Conservation (phyloP, 257 asterid genomes). For the Paraleonurus japonicus region DNA sequence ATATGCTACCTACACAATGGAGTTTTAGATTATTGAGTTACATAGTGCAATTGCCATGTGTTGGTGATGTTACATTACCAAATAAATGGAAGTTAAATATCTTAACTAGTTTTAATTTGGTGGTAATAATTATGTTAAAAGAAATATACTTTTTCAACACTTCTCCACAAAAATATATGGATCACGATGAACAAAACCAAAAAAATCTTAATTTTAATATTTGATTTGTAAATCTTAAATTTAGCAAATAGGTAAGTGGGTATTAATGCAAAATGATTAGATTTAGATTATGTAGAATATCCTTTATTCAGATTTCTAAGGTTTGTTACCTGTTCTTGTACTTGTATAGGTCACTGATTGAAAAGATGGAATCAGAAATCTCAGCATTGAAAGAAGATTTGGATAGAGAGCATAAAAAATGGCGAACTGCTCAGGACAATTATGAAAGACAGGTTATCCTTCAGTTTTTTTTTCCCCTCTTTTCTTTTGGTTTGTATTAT, state of each 20-base stretch:
- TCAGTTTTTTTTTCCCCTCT: neutral
- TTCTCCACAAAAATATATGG: conserved; percentile 3
- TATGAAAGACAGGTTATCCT: conserved; percentile 85
- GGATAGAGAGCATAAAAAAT: conserved; percentile 72
- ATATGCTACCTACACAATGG: neutral
- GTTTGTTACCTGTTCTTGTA: conserved; percentile 21
- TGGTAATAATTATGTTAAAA: neutral
- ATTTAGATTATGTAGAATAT: neutral
- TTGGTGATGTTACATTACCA: neutral
- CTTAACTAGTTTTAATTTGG: neutral
- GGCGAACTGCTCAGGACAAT: conserved; percentile 79
- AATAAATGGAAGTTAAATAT: neutral
- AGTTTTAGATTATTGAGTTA: neutral
- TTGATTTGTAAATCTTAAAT: neutral
- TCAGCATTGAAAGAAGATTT: conserved; percentile 71
- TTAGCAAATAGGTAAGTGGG: neutral
- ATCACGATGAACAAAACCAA: neutral
- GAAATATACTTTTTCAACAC: neutral
- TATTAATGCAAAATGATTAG: neutral
- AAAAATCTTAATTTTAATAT: neutral
- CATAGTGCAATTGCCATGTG: neutral
- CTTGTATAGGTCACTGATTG: conserved; percentile 57
- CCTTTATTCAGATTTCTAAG: neutral
- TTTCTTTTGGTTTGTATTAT: conserved; percentile 7
- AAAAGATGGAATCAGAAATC: conserved; percentile 58